These are phyloP conservation scores for Coemansia sp. DNA, from an alignment of 192 early-diverging fungal genomes.

Conservation along the genomic window DNA sequence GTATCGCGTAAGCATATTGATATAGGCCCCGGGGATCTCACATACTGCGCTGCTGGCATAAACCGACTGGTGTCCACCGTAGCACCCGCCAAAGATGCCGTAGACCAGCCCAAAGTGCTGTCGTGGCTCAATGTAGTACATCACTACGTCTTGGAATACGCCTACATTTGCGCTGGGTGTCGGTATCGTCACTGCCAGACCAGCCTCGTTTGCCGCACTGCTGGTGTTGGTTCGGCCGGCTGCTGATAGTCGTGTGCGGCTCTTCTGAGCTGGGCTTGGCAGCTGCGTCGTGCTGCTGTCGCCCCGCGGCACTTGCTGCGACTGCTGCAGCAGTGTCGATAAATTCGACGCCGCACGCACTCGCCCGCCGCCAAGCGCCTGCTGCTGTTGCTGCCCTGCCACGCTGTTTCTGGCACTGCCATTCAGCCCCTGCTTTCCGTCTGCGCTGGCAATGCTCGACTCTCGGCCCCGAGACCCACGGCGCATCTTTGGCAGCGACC, in stretches of 20 bases:
- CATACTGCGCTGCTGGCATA: constrained; percentile 62
- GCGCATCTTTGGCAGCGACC: constrained; percentile 36
- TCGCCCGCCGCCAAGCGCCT: constrained; percentile 9
- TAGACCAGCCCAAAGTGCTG: constrained; percentile 77
- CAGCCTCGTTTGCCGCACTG: not conserved
- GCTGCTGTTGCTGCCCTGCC: constrained; percentile 1
- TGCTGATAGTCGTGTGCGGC: not conserved
- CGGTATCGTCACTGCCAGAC: not conserved
- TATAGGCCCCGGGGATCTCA: constrained; percentile 67
- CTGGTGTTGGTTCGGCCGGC: not conserved
- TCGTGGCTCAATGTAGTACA: constrained; percentile 73
- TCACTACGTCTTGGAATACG: constrained; percentile 54
- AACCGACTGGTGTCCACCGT: constrained; percentile 67
- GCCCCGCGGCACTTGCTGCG: not conserved
- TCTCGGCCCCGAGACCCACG: constrained; percentile 23
- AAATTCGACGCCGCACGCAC: constrained; percentile 26
- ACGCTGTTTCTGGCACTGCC: constrained; percentile 31
- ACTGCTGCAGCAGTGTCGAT: constrained; percentile 20
- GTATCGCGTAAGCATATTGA: constrained; percentile 67
- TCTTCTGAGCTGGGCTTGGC: constrained; percentile 2
- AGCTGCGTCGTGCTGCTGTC: not conserved
- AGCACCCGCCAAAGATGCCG: constrained; percentile 66
- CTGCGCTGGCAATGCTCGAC: not conserved
- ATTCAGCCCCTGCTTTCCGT: not conserved
- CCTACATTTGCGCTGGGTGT: constrained; percentile 30